Conservation (phyloP, 352 stramenopile genomes). For the Globisporangium ultimum region DNA sequence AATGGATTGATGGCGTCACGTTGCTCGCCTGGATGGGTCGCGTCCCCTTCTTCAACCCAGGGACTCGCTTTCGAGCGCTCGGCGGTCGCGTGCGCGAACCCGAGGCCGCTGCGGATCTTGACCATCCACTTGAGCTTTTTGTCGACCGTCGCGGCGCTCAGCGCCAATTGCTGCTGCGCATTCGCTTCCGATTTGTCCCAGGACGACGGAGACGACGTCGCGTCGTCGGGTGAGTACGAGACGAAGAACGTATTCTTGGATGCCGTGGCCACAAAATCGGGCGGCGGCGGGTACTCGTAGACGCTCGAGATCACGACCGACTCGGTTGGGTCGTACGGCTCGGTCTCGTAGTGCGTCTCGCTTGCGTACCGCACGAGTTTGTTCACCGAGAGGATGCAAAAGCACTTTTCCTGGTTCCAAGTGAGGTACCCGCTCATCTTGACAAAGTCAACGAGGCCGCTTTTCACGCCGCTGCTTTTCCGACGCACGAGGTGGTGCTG, state of each 20-base stretch:
- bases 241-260: conserved; percentile 17
- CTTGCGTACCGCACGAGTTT: conserved; percentile 49
- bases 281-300: conserved; percentile 34
- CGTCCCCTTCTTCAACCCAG: background rate
- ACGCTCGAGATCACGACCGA: conserved; percentile 41
- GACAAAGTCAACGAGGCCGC: conserved; percentile 39
- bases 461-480: conserved; percentile 27
- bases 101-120: conserved; percentile 44
- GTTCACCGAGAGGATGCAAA: conserved; percentile 47
- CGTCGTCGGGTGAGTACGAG: conserved; percentile 5
- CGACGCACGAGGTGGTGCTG: conserved; percentile 1
- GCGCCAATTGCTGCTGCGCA: conserved; percentile 15
- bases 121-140: conserved; percentile 53
- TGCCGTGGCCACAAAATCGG: conserved; percentile 1
- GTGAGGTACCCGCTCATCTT: conserved; percentile 36
- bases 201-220: no score
- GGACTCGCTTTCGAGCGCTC: background rate
- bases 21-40: background rate
- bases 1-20: conserved; percentile 14
- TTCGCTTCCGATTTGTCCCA: background rate
- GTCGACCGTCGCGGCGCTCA: conserved; percentile 34
- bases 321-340: conserved; percentile 29
- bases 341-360: conserved; percentile 35
- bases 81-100: conserved; percentile 20
- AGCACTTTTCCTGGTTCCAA: conserved; percentile 36